These are phyloP conservation scores for Blastomyces percursus DNA, from an alignment of 2,329 filamentous ascomycete genomes.

Conservation along the genomic window DNA sequence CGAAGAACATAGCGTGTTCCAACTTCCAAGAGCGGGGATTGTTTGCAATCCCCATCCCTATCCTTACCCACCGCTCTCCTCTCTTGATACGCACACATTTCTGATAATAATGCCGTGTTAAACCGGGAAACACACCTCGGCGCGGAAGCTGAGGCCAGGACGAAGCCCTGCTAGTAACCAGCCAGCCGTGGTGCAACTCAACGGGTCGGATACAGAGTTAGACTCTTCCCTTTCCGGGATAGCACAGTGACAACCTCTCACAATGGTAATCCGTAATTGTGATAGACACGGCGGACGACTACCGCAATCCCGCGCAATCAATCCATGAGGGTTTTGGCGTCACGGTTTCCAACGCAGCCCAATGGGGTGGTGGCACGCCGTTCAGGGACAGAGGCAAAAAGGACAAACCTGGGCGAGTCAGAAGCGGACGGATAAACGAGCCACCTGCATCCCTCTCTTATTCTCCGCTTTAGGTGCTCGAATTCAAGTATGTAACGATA, in stretches of 20 bases:
- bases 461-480: not conserved
- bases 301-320: not conserved
- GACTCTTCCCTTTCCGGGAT: not conserved
- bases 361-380: not conserved
- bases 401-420: not conserved
- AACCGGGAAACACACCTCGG: not conserved
- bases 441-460: too few species aligned
- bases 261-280: not conserved
- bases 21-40: not conserved
- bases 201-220: not conserved
- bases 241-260: not conserved
- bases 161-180: not conserved
- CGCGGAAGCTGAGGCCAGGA: not conserved
- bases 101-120: not conserved
- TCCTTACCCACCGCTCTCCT: not conserved
- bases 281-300: not conserved
- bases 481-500: conserved; percentile 1
- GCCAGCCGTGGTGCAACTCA: not conserved
- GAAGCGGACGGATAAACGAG: not conserved
- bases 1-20: too few species aligned
- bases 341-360: not conserved
- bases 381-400: not conserved
- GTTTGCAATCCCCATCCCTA: not conserved
- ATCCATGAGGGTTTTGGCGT: not conserved
- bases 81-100: too few species aligned